Percentiles rank a stretch among this genome's conserved stretches.
Evolutionary conservation across 306 rosid genomes (phyloP).

Genomic region (Senna siamea): DNA sequence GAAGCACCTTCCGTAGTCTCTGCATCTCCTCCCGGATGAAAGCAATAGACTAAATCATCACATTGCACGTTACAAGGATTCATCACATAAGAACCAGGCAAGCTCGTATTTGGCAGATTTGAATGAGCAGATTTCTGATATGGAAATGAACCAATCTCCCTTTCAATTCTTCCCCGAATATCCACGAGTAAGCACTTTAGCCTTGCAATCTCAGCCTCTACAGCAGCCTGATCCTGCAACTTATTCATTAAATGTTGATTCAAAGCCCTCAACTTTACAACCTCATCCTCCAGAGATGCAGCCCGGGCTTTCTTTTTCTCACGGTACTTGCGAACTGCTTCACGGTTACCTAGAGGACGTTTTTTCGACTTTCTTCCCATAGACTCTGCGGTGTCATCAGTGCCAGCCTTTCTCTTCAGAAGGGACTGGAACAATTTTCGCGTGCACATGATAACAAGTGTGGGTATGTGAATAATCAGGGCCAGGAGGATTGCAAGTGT

Average conservation of each 20-base stretch:
- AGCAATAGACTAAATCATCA: slow-evolving; percentile 81
- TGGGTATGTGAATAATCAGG: slow-evolving; percentile 92
- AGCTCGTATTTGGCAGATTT: slow-evolving; percentile 39
- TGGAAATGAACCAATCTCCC: slow-evolving; percentile 91
- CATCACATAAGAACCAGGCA: slow-evolving; percentile 63
- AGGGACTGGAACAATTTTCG: slow-evolving; percentile 74
- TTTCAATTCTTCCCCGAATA: slow-evolving; percentile 95
- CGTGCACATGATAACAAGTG: slow-evolving; percentile 94
- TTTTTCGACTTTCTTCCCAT: slow-evolving; percentile 72
- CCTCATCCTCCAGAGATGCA: slow-evolving; percentile 93
- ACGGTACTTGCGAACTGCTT: slow-evolving; percentile 94
- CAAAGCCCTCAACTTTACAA: slow-evolving; percentile 67
- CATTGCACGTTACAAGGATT: slow-evolving; percentile 92
- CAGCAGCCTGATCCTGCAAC: slow-evolving; percentile 84
- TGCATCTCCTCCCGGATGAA: slow-evolving; percentile 60
- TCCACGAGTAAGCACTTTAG: slow-evolving; percentile 95
- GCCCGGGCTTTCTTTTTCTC: slow-evolving; percentile 96
- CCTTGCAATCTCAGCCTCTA: slow-evolving; percentile 92
- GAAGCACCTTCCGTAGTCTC: slow-evolving; percentile 51
- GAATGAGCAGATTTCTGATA: slow-evolving; percentile 72
- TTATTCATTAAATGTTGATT: slow-evolving; percentile 89
- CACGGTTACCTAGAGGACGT: slow-evolving; percentile 82
- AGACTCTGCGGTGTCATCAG: slow-evolving; percentile 91
- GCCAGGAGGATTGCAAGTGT: slow-evolving; percentile 98
- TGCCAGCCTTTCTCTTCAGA: slow-evolving; percentile 67